Percentiles rank a stretch among this genome's conserved stretches.
Evolutionary conservation across 306 rosid species (phyloP).

Genomic region (Canavalia ensiformis): DNA sequence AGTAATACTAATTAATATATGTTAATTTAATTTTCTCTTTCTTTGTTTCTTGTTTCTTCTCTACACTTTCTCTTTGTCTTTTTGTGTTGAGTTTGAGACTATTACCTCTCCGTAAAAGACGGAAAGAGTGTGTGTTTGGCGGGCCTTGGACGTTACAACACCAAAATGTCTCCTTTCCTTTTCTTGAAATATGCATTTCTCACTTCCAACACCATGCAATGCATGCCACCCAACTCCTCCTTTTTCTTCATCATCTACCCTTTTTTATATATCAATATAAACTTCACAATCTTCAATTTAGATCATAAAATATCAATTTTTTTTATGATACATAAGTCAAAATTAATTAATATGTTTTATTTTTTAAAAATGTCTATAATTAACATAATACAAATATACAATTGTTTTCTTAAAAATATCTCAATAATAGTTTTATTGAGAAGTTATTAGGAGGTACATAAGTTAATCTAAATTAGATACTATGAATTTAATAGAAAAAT

Average conservation of each 20-base stretch:
- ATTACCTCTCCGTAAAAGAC: slow-evolving; percentile 60
- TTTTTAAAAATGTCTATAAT: too few species aligned
- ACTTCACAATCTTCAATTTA: too few species aligned
- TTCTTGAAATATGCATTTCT: slow-evolving; percentile 47
- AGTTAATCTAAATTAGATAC: too few species aligned
- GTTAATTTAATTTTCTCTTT: not conserved
- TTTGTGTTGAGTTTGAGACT: slow-evolving; percentile 19
- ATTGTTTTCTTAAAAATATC: too few species aligned
- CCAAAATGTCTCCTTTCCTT: slow-evolving; percentile 44
- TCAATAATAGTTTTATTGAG: too few species aligned
- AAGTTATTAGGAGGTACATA: too few species aligned
- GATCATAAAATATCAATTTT: too few species aligned
- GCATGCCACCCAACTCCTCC: slow-evolving; percentile 14
- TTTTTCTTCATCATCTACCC: not conserved
- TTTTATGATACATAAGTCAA: too few species aligned
- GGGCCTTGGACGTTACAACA: slow-evolving; percentile 76
- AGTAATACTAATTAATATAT: not conserved
- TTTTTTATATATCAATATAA: too few species aligned
- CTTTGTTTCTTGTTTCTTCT: not conserved
- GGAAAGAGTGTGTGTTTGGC: slow-evolving; percentile 61
- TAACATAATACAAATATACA: too few species aligned
- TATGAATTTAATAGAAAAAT: too few species aligned
- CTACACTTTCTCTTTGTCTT: not conserved
- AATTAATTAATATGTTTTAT: too few species aligned
- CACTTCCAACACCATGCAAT: slow-evolving; percentile 18